phyloP scores from a whole-genome alignment of 139 green algal species.

The Chlamydomonas sphaeroides region DNA sequence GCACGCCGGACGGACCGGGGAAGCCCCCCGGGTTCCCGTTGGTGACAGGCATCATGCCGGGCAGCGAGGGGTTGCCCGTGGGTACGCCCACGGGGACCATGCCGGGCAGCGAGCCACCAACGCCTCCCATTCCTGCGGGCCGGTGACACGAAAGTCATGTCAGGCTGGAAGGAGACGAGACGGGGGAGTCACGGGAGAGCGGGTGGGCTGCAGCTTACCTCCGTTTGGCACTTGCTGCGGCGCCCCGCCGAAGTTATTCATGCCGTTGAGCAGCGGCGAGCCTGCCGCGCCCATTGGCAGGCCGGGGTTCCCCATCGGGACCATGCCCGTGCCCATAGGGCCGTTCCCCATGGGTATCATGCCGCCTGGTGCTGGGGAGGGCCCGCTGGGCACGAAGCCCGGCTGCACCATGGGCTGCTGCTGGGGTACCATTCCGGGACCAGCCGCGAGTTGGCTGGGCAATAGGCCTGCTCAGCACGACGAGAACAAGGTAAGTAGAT shows the following conservation, averaged over 20 bases:
- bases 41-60: slow-evolving; percentile 45
- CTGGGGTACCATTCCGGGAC: slow-evolving; percentile 24
- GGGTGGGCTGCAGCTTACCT: too few relatives aligned
- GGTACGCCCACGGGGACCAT: slow-evolving; percentile 7
- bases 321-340: slow-evolving; percentile 14
- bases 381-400: slow-evolving; percentile 11
- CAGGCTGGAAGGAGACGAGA: too few relatives aligned
- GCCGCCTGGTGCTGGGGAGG: not conserved
- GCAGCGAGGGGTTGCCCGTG: not conserved
- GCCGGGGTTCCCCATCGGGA: not conserved
- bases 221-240: not conserved
- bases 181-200: too few relatives aligned
- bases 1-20: not conserved
- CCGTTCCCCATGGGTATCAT: slow-evolving; percentile 36
- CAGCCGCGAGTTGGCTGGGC: slow-evolving; percentile 10
- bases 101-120: not conserved
- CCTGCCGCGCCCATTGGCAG: slow-evolving; percentile 1
- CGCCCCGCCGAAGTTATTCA: slow-evolving; percentile 7
- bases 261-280: slow-evolving; percentile 15
- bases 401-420: slow-evolving; percentile 22
- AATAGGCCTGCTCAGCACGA: not conserved
- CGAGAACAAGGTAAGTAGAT: not conserved
- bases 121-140: not conserved
- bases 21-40: slow-evolving; percentile 23
- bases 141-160: too few relatives aligned